Evolutionary conservation across 2,329 filamentous ascomycete species (phyloP).

Genomic region (Alternaria dauci): DNA sequence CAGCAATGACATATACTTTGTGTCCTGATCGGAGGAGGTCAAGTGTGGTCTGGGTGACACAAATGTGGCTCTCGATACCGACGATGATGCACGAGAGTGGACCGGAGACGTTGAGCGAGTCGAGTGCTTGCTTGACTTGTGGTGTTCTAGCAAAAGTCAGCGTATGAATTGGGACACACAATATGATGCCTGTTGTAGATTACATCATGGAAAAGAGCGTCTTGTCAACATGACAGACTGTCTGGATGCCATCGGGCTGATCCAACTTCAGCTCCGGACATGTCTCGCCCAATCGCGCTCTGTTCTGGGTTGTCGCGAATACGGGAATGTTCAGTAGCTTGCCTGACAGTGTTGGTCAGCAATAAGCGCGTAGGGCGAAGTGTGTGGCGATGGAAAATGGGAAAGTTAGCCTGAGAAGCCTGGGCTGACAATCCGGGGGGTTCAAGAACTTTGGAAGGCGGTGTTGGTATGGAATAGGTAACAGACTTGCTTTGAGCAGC

Average conservation of each 20-base stretch:
- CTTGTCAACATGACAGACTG: constrained; percentile 76
- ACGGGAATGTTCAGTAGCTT: constrained; percentile 76
- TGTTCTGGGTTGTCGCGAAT: constrained; percentile 86
- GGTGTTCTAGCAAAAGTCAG: constrained; percentile 59
- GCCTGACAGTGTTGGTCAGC: constrained; percentile 40
- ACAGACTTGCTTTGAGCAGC: constrained; percentile 59
- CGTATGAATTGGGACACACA: neutral
- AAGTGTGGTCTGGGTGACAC: constrained; percentile 85
- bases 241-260: constrained; percentile 59
- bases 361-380: neutral
- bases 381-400: constrained; percentile 7
- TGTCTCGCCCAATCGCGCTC: constrained; percentile 78
- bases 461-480: neutral
- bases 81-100: constrained; percentile 71
- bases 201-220: constrained; percentile 85
- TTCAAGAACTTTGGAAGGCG: neutral
- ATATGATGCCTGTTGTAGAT: neutral
- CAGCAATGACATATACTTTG: constrained; percentile 84
- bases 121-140: constrained; percentile 62
- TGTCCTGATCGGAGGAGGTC: constrained; percentile 80
- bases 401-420: neutral
- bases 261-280: constrained; percentile 73
- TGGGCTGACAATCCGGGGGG: neutral
- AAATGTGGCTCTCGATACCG: constrained; percentile 94
- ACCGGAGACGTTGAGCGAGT: constrained; percentile 42